Base-by-base conservation (phyloP, 164 flowering plant species). In the Aristolochia fimbriata region DNA sequence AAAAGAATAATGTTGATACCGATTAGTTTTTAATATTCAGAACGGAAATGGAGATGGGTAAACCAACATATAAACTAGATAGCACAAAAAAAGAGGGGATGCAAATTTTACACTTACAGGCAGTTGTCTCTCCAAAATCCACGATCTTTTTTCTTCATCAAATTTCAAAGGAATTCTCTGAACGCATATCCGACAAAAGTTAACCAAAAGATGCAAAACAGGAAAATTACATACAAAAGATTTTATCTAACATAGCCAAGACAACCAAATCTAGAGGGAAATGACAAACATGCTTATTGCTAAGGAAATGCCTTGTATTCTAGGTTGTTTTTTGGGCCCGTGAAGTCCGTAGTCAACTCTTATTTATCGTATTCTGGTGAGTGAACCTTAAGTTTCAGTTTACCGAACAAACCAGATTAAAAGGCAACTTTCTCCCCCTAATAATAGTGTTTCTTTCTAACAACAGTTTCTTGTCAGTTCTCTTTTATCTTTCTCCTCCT, bases 51-150 rank as follows among this genome's bases (percentile, higher is more conserved):
- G 30, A 27, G 2, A 2, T 27, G 30, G 30, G 5, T 27, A 27
- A 27, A 27, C 30, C 30, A 27, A 27, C 5, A 5, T 5, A 27
- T 27, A 5, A n/a, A 17, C 19, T 49, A 20, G 52, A 17, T 20
- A 11, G 52, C 21, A 53, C 7, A 2, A 53, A 53, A 53, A 53
- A 19, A 11, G 1, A 52, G 55, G 4, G 21, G 24, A 19, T 13
- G 52, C 4, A 16, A 56, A 27, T 16, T n/a, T 23, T 23, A 51
- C 43, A 75, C 89, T 81, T 76, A 89, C 98, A 0, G 79, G 81
- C 67, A 93, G 66, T 73, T 93, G 94, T 71, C 79, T 78, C 55
- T 79, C 65, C 51, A 93, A 88, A 68, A 68, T 68, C 98, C 97
- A 93, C 27, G 64, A 16, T 50, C 77, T 80, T 63, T 65, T 71